phyloP scores from a whole-genome alignment of 371 early-diverging fungal genomes.

The Mucor mucedo region DNA sequence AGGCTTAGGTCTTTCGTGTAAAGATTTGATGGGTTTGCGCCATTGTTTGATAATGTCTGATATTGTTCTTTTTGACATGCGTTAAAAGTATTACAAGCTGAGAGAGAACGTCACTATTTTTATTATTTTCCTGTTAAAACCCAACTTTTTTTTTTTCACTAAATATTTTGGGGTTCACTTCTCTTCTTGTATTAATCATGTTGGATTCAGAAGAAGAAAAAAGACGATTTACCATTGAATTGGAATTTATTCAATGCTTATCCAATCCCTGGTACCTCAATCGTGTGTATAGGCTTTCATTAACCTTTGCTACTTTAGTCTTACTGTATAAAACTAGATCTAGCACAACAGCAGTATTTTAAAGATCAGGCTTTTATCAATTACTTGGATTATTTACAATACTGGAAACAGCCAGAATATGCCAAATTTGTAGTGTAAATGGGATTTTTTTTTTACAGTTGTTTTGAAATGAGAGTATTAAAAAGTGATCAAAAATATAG shows the following conservation, averaged over 20 bases:
- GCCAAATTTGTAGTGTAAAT: slow-evolving; percentile 84
- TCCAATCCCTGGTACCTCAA: slow-evolving; percentile 95
- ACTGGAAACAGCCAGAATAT: slow-evolving; percentile 91
- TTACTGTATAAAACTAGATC: slow-evolving; percentile 54
- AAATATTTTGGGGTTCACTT: neutral
- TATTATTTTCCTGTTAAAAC: neutral
- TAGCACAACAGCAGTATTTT: slow-evolving; percentile 90
- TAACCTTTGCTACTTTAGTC: neutral
- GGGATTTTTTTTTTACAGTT: neutral
- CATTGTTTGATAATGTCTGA: slow-evolving; percentile 18
- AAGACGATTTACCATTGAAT: slow-evolving; percentile 85
- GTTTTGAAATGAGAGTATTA: too few relatives aligned
- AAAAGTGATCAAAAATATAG: slow-evolving; percentile 35
- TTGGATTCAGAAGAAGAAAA: slow-evolving; percentile 48
- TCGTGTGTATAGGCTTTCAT: slow-evolving; percentile 47
- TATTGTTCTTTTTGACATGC: slow-evolving; percentile 14
- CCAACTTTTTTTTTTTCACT: neutral
- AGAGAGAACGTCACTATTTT: neutral
- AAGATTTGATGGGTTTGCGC: neutral
- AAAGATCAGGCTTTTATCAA: slow-evolving; percentile 81
- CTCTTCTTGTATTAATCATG: slow-evolving; percentile 2
- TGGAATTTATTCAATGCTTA: slow-evolving; percentile 94
- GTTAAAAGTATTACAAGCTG: neutral
- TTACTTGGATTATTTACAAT: slow-evolving; percentile 89
- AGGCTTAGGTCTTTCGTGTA: neutral